A percentile compares a stretch with the other conserved stretches of the same genome.
Conservation (phyloP, 148 eudicot species). For the Selenicereus undatus region DNA sequence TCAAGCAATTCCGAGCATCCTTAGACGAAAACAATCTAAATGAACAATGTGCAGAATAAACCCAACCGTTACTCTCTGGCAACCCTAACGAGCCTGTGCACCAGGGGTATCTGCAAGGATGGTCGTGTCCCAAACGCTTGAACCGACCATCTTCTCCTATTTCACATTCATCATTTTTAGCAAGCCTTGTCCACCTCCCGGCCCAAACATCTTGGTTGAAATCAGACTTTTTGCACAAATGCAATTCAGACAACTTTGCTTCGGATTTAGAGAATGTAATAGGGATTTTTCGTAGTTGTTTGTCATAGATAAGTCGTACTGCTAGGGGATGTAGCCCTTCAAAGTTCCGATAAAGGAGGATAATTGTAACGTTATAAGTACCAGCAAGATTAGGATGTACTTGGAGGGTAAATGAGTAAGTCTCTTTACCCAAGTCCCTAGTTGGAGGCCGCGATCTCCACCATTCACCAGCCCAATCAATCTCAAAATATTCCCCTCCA, state of each 20-base stretch:
- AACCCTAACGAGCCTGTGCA: constrained; percentile 69
- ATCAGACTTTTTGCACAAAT: constrained; percentile 51
- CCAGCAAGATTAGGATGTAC: constrained; percentile 83
- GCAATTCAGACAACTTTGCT: constrained; percentile 35
- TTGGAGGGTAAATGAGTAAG: constrained; percentile 66
- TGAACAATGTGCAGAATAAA: constrained; percentile 87
- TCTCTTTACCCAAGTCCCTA: constrained; percentile 73
- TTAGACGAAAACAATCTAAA: constrained; percentile 43
- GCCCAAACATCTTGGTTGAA: constrained; percentile 61
- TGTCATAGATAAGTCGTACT: constrained; percentile 53
- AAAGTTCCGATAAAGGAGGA: constrained; percentile 64
- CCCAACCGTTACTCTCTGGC: constrained; percentile 98
- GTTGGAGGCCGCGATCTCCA: constrained; percentile 88
- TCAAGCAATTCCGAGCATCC: constrained; percentile 78
- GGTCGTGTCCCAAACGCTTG: constrained; percentile 47
- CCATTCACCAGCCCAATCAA: constrained; percentile 58
- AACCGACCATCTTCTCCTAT: constrained; percentile 71
- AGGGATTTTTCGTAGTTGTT: constrained; percentile 44
- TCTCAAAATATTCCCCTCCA: constrained; percentile 92
- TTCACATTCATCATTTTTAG: constrained; percentile 47
- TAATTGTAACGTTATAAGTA: constrained; percentile 54
- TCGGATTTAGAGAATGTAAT: constrained; percentile 39
- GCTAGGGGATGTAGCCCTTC: constrained; percentile 72
- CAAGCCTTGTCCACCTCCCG: constrained; percentile 95
- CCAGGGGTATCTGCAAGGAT: constrained; percentile 76